Percentiles rank a stretch among this genome's conserved stretches.
Conservation (phyloP, 306 rosid species). For the Lablab purpureus region DNA sequence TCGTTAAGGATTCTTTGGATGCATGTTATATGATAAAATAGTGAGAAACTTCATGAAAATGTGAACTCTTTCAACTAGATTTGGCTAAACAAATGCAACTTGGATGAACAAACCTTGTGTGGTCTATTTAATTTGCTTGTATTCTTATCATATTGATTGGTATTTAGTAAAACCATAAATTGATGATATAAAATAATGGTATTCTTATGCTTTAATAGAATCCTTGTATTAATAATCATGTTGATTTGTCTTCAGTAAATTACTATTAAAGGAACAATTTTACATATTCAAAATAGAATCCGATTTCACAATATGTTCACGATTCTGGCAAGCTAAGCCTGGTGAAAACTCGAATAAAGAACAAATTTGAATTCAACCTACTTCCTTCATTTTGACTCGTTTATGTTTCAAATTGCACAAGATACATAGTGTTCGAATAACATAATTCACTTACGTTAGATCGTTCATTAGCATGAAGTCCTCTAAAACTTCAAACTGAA, state of each 20-base stretch:
- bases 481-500: conserved; percentile 46
- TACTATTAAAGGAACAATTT: background rate
- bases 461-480: conserved; percentile 49
- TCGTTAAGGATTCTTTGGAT: conserved; percentile 13
- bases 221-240: conserved; percentile 2
- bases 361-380: background rate
- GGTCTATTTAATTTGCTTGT: background rate
- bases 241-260: conserved; percentile 23
- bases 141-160: background rate
- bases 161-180: background rate
- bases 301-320: background rate
- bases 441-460: conserved; percentile 50
- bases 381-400: background rate
- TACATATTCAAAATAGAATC: background rate
- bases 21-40: background rate
- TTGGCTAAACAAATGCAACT: background rate
- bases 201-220: background rate
- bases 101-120: conserved; percentile 20
- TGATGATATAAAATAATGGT: background rate
- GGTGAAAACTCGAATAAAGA: background rate
- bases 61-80: background rate
- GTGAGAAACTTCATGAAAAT: background rate
- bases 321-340: background rate
- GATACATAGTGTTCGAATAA: background rate
- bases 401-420: conserved; percentile 16